Percentiles rank a stretch among this genome's conserved stretches.
Conservation (phyloP, 139 green algal species). For the Chlorella sp. region DNA sequence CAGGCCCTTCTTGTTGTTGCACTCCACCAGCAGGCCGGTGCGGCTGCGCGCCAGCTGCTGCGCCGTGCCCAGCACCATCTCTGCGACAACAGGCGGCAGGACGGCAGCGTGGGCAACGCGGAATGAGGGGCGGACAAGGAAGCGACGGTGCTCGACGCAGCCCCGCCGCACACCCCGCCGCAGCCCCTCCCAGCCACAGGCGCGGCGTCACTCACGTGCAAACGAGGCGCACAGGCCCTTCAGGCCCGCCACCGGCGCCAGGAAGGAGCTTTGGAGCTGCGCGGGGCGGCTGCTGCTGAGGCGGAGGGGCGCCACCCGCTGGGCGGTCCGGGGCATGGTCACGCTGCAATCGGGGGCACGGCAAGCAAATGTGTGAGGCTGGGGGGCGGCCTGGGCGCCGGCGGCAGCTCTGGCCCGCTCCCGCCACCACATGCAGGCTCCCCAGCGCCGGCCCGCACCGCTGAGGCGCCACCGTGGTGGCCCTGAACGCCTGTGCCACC, state of each 20-base stretch:
- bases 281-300: conserved; percentile 13
- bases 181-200: not conserved
- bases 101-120: not conserved
- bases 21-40: conserved; percentile 66
- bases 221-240: conserved; percentile 45
- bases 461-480: not conserved
- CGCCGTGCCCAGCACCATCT: conserved; percentile 30
- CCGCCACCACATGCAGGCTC: not conserved
- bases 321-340: conserved; percentile 31
- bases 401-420: not conserved
- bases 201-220: conserved; percentile 28
- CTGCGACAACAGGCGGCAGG: not conserved
- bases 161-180: not conserved
- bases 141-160: too few relatives aligned
- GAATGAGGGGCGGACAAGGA: not conserved
- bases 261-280: conserved; percentile 43
- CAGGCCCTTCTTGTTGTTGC: conserved; percentile 73
- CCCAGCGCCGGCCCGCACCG: not conserved
- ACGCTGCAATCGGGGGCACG: not conserved
- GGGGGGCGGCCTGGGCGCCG: too few relatives aligned
- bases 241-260: conserved; percentile 34
- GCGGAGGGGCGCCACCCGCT: conserved; percentile 12
- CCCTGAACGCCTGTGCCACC: not conserved
- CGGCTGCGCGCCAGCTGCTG: conserved; percentile 30
- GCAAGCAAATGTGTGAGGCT: not conserved